These are phyloP conservation scores for Leccinum incarnatum DNA, from an alignment of 768 basidiomycete species.

Conservation along the genomic window DNA sequence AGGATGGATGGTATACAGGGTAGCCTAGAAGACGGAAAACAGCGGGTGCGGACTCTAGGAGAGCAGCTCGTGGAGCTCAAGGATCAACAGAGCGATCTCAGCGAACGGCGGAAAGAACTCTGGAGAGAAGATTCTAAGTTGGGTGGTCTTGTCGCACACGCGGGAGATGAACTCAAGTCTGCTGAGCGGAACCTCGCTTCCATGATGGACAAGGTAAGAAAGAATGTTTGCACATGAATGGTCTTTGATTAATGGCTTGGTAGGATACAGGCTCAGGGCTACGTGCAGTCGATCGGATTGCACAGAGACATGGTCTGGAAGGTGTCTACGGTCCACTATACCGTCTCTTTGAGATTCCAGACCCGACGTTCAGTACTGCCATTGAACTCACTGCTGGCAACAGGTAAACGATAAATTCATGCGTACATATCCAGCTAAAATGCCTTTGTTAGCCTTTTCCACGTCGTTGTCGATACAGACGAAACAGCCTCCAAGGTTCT, in stretches of 20 bases:
- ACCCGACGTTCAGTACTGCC: conserved; percentile 85
- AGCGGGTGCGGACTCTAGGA: conserved; percentile 51
- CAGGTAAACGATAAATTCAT: conserved; percentile 50
- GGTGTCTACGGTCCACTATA: conserved; percentile 96
- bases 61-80: conserved; percentile 62
- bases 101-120: conserved; percentile 83
- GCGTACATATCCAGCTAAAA: conserved; percentile 1
- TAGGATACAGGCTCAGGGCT: conserved; percentile 92
- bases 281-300: conserved; percentile 80
- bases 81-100: conserved; percentile 64
- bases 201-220: conserved; percentile 92
- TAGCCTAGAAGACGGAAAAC: conserved; percentile 64
- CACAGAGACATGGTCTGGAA: conserved; percentile 65
- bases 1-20: conserved; percentile 54
- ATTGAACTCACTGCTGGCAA: conserved; percentile 95
- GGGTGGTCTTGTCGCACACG: conserved; percentile 71
- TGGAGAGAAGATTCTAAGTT: conserved; percentile 96
- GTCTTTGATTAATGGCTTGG: background rate
- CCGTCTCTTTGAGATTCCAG: conserved; percentile 86
- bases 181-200: conserved; percentile 77
- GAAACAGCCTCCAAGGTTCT: conserved; percentile 89
- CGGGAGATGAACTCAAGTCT: conserved; percentile 73
- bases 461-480: conserved; percentile 97
- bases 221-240: background rate
- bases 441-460: conserved; percentile 62